Conservation (phyloP, 2,329 filamentous ascomycete species). For the Apiospora malaysiana region DNA sequence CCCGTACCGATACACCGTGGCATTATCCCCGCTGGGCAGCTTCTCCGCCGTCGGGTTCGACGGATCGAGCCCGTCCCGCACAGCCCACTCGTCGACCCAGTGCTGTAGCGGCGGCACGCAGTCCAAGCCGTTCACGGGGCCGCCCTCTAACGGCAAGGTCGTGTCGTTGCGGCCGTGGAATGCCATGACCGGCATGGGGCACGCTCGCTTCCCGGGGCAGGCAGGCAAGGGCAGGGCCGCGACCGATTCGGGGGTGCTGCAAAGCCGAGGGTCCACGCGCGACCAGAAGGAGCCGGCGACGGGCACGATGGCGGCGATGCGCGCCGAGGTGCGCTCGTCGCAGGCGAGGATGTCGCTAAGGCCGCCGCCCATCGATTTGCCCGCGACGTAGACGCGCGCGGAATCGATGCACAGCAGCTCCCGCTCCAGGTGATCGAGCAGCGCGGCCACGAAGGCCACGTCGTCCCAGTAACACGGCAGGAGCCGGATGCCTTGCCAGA, state of each 20-base stretch:
- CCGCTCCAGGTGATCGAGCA: constrained; percentile 30
- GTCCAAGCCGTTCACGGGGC: constrained; percentile 43
- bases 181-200: constrained; percentile 43
- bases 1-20: constrained; percentile 10
- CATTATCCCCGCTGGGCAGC: constrained; percentile 12
- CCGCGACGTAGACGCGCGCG: constrained; percentile 26
- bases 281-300: constrained; percentile 26
- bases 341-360: constrained; percentile 25
- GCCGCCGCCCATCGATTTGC: constrained; percentile 28
- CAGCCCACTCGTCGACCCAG: constrained; percentile 44
- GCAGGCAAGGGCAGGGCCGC: not conserved
- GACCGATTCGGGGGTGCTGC: not conserved
- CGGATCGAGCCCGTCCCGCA: constrained; percentile 3
- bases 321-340: constrained; percentile 19
- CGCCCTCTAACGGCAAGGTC: constrained; percentile 48
- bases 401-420: constrained; percentile 28
- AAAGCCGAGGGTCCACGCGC: constrained; percentile 28
- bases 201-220: constrained; percentile 8
- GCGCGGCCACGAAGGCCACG: constrained; percentile 23
- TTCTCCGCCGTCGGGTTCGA: not conserved
- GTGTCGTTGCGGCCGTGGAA: constrained; percentile 53
- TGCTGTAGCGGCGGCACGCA: constrained; percentile 48
- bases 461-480: constrained; percentile 24
- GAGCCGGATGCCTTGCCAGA: constrained; percentile 25
- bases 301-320: constrained; percentile 27